A percentile compares a stretch with the other conserved stretches of the same genome.
These are phyloP conservation scores for Metschnikowia matae DNA, from an alignment of 805 yeast species.

Conservation along the genomic window DNA sequence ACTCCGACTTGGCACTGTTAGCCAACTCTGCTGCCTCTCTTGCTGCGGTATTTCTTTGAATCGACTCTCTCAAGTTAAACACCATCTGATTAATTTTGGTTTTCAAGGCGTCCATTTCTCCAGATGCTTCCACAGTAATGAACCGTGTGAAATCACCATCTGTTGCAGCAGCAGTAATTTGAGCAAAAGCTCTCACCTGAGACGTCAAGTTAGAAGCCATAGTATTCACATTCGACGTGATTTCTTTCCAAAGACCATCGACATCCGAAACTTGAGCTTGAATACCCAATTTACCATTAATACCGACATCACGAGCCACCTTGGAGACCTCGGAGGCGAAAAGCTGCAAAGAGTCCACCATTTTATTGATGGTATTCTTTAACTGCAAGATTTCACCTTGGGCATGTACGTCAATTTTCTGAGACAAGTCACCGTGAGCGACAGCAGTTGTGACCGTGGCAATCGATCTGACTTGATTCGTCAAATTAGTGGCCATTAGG, in stretches of 20 bases:
- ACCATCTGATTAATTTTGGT: slow-evolving; percentile 59
- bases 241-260: slow-evolving; percentile 89
- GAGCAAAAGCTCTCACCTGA: slow-evolving; percentile 90
- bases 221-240: slow-evolving; percentile 85
- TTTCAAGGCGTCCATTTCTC: slow-evolving; percentile 78
- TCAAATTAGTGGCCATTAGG: slow-evolving; percentile 46
- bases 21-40: slow-evolving; percentile 94
- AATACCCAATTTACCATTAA: slow-evolving; percentile 87
- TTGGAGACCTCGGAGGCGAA: slow-evolving; percentile 86
- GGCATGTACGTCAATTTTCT: slow-evolving; percentile 83
- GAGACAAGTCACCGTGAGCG: slow-evolving; percentile 83
- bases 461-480: slow-evolving; percentile 80
- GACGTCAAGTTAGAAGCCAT: slow-evolving; percentile 93
- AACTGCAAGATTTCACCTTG: slow-evolving; percentile 86
- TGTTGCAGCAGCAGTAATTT: slow-evolving; percentile 90
- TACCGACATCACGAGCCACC: slow-evolving; percentile 91
- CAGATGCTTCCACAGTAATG: slow-evolving; percentile 86
- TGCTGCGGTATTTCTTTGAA: slow-evolving; percentile 88
- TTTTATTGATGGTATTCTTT: slow-evolving; percentile 81
- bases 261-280: slow-evolving; percentile 90
- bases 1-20: slow-evolving; percentile 83
- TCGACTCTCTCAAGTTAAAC: slow-evolving; percentile 78
- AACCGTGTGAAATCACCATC: slow-evolving; percentile 90
- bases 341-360: slow-evolving; percentile 87
- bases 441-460: slow-evolving; percentile 91